Base-by-base conservation (phyloP, 345 rosid genomes). In the Aethionema arabicum region DNA sequence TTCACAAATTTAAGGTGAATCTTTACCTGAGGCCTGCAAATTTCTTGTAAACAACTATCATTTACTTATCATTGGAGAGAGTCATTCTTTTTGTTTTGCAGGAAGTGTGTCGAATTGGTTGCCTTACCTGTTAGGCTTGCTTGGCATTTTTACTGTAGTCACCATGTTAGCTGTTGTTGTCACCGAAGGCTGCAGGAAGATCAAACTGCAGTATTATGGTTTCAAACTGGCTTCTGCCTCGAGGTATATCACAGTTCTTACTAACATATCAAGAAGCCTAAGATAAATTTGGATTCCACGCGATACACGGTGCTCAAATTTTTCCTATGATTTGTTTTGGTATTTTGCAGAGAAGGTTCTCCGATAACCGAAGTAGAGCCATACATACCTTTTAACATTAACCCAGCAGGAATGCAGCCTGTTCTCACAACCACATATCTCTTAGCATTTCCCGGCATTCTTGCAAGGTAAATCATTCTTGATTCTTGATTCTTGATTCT, bases 361-460 rank as follows among this genome's bases (percentile, higher is more conserved):
- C 96, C 89, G 13, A 70, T 92, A 39, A 89, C 95, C 2, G 98
- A 89, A 72, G 96, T 92, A 67, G 95, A 92, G 73, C 98, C 95
- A 11, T 86, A 92, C 68, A 87, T 92, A 49, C 96, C 96, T 43
- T 92, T 92, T 52, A 92, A 88, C 50, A 92, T 92, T 50, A 92
- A 92, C 72, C 98, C 96, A 65, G 80, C 96, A 8, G 98, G 98
- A 76, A 92, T 88, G 98, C 98, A 88, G 72, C 96, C 96, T 66
- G 82, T 92, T 70, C 95, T 92, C 59, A 86, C 96, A 40, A 82
- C 95, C 37, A 77, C 96, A 15, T 92, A 88, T 75, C 86, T 92
- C 64, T 76, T 92, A 65, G 92, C 91, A 63, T 77, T 85, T 66
- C 98, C 98, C 47, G 85, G 93, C 70, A 92, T 92, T 78, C 72